Evolutionary conservation across 78 protist species (phyloP).

Genomic region (Dictyostelium intermedium): DNA sequence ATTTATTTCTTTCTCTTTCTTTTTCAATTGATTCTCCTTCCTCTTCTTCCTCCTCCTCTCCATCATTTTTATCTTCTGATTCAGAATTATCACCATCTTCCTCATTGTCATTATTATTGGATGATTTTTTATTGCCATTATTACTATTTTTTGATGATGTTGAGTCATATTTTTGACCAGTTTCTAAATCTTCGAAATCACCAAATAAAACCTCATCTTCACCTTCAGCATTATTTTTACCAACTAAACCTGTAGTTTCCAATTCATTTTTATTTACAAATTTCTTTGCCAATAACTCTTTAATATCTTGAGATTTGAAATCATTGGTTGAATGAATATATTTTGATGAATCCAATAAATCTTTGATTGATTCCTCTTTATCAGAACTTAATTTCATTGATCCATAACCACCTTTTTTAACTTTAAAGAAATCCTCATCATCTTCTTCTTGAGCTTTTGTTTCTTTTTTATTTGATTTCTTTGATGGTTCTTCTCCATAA

Average conservation of each 20-base stretch:
- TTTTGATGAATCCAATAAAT: conserved; percentile 56
- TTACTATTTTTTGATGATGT: neutral
- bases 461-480: conserved; percentile 6
- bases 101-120: neutral
- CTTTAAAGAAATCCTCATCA: conserved; percentile 68
- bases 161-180: conserved; percentile 76
- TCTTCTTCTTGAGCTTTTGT: conserved; percentile 26
- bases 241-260: conserved; percentile 31
- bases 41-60: neutral
- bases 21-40: conserved; percentile 8
- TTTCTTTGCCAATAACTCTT: conserved; percentile 3
- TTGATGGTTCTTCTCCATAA: conserved; percentile 32
- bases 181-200: conserved; percentile 94
- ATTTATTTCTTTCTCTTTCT: conserved; percentile 21
- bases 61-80: neutral
- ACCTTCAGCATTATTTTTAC: conserved; percentile 42
- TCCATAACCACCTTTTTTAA: conserved; percentile 74
- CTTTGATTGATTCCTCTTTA: neutral
- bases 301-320: neutral
- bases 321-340: neutral
- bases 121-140: neutral
- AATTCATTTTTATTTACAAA: conserved; percentile 51
- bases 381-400: conserved; percentile 11
- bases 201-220: conserved; percentile 81
- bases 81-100: conserved; percentile 17